phyloP scores from a whole-genome alignment of 78 protist species.

The Cavenderia fasciculata region DNA sequence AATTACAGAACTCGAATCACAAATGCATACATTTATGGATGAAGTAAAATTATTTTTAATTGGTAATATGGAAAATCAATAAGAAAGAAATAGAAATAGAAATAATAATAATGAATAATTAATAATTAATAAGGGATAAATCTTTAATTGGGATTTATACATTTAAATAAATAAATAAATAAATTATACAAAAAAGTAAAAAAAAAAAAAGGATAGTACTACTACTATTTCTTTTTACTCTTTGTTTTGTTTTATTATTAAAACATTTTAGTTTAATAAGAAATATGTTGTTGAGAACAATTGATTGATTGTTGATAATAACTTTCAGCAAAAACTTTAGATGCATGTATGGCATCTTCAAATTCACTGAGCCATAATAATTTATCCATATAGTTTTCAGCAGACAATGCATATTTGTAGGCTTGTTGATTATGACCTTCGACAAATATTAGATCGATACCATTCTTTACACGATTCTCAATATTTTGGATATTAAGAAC shows the following conservation, averaged over 20 bases:
- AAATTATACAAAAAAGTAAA: too few species aligned
- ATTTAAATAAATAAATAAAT: too few species aligned
- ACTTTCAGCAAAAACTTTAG: constrained; percentile 4
- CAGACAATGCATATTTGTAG: not conserved
- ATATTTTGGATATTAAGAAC: not conserved
- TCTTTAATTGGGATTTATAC: too few species aligned
- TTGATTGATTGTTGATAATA: too few species aligned
- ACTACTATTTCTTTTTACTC: too few species aligned
- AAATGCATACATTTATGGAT: constrained; percentile 30
- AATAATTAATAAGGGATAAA: too few species aligned
- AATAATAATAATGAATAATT: too few species aligned
- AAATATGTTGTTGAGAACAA: too few species aligned
- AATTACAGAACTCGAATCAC: constrained; percentile 34
- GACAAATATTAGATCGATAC: constrained; percentile 15
- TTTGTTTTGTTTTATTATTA: too few species aligned
- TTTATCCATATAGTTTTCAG: constrained; percentile 39
- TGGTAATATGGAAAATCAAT: not conserved
- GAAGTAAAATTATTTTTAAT: constrained; percentile 16
- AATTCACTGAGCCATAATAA: constrained; percentile 46
- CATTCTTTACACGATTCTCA: constrained; percentile 40
- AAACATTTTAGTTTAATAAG: too few species aligned
- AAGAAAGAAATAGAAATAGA: too few species aligned
- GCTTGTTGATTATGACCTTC: not conserved
- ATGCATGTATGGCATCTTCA: constrained; percentile 34
- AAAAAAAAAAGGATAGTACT: too few species aligned